Evolutionary conservation across 2,329 filamentous ascomycete species (phyloP).

Genomic region (Nannizziopsis arthrosporioides): DNA sequence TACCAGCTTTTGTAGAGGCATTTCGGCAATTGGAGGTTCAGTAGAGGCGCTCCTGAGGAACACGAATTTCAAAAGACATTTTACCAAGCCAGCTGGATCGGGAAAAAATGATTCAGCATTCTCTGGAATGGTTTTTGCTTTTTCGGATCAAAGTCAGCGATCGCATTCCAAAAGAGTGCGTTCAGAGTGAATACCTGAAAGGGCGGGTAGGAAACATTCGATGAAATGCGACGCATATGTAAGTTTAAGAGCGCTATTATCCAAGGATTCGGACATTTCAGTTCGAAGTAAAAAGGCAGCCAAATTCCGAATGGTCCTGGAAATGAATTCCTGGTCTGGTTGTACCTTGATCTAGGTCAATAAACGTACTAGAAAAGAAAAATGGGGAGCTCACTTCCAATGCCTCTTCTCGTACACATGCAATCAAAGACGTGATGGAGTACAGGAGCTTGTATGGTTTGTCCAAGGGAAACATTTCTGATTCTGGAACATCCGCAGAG

Average conservation of each 20-base stretch:
- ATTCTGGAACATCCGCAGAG: conserved; percentile 41
- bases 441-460: conserved; percentile 66
- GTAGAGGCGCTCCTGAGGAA: conserved; percentile 19
- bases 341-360: conserved; percentile 16
- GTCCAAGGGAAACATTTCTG: conserved; percentile 54
- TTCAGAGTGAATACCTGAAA: conserved; percentile 38
- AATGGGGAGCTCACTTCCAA: conserved; percentile 21
- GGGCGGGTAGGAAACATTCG: conserved; percentile 44
- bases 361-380: not conserved
- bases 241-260: conserved; percentile 37
- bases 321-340: conserved; percentile 28
- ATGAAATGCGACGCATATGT: conserved; percentile 45
- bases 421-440: conserved; percentile 54
- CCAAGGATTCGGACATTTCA: conserved; percentile 39
- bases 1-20: conserved; percentile 27
- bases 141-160: not conserved
- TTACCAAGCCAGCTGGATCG: conserved; percentile 28
- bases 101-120: conserved; percentile 22
- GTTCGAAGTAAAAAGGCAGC: conserved; percentile 50
- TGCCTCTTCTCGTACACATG: conserved; percentile 45
- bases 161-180: not conserved
- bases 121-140: conserved; percentile 21
- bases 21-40: conserved; percentile 13
- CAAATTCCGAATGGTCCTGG: conserved; percentile 42
- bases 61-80: conserved; percentile 28